Evolutionary conservation across 2,329 filamentous ascomycete genomes (phyloP).

Genomic region (Ceratocystiopsis sp.): DNA sequence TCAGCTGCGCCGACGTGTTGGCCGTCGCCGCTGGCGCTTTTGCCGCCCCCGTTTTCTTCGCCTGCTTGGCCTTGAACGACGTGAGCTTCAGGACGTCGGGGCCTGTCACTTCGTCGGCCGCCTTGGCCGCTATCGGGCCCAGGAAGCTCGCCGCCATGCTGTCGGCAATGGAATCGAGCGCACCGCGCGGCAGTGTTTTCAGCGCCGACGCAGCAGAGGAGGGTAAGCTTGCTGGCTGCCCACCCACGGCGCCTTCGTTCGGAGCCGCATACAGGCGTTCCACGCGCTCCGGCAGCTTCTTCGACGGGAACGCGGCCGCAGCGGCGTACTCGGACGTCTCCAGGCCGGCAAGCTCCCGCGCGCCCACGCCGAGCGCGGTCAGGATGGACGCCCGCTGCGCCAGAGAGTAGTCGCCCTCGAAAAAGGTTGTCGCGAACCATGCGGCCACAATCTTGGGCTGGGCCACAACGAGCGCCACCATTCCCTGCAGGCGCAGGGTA

Average conservation of each 20-base stretch:
- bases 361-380: conserved; percentile 63
- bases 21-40: conserved; percentile 34
- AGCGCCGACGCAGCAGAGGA: conserved; percentile 18
- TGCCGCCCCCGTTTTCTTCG: conserved; percentile 26
- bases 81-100: conserved; percentile 77
- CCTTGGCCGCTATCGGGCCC: conserved; percentile 61
- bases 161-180: conserved; percentile 51
- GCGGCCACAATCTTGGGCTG: conserved; percentile 62
- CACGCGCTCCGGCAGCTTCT: conserved; percentile 55
- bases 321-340: conserved; percentile 36
- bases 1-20: conserved; percentile 62
- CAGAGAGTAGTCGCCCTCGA: conserved; percentile 81
- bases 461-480: conserved; percentile 66
- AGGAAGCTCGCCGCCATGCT: conserved; percentile 57
- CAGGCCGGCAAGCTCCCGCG: conserved; percentile 70
- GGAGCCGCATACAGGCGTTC: conserved; percentile 48
- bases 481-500: conserved; percentile 56
- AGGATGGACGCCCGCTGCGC: conserved; percentile 70
- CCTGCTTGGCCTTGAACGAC: conserved; percentile 68
- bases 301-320: conserved; percentile 55
- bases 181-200: conserved; percentile 36
- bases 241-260: conserved; percentile 6
- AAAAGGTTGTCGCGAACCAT: conserved; percentile 74
- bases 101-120: conserved; percentile 63
- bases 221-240: conserved; percentile 1